These are phyloP conservation scores for Fusarium sp. DNA, from an alignment of 2,329 filamentous ascomycete genomes.

Conservation along the genomic window DNA sequence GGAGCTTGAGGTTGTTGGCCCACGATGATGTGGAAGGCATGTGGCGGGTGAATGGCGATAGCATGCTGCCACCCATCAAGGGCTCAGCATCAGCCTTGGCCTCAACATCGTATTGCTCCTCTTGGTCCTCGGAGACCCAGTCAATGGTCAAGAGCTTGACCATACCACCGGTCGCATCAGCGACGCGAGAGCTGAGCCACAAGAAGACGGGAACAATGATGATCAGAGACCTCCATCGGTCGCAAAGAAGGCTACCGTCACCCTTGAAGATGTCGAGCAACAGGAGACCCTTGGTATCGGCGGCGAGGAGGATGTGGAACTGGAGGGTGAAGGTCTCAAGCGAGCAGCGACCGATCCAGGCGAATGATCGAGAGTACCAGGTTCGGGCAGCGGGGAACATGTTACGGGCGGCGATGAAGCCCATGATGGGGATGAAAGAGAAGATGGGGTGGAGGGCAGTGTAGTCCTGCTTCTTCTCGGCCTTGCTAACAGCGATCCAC, in stretches of 20 bases:
- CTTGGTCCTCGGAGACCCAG: conserved; percentile 15
- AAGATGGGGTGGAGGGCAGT: conserved; percentile 64
- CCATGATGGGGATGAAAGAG: conserved; percentile 64
- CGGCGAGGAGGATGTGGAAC: conserved; percentile 70
- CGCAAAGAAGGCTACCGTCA: conserved; percentile 35
- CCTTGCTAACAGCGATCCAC: conserved; percentile 47
- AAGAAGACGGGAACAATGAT: conserved; percentile 45
- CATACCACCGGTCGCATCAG: conserved; percentile 35
- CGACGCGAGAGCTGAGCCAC: conserved; percentile 40
- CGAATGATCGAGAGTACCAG: conserved; percentile 54
- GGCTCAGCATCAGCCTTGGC: conserved; percentile 35
- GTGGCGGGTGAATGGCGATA: conserved; percentile 27
- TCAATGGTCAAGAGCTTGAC: conserved; percentile 35
- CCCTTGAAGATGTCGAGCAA: conserved; percentile 36
- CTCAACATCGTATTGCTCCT: conserved; percentile 28
- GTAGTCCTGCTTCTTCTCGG: conserved; percentile 51
- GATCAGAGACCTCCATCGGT: conserved; percentile 42
- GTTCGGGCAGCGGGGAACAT: conserved; percentile 28
- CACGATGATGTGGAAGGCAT: conserved; percentile 34
- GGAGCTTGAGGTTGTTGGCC: conserved; percentile 36
- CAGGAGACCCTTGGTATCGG: conserved; percentile 62
- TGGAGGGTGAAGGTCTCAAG: conserved; percentile 70
- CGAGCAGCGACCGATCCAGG: conserved; percentile 65
- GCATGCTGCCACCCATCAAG: conserved; percentile 16
- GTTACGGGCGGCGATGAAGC: conserved; percentile 65